Conservation (phyloP, 306 rosid genomes). For the Gleditsia sinensis region DNA sequence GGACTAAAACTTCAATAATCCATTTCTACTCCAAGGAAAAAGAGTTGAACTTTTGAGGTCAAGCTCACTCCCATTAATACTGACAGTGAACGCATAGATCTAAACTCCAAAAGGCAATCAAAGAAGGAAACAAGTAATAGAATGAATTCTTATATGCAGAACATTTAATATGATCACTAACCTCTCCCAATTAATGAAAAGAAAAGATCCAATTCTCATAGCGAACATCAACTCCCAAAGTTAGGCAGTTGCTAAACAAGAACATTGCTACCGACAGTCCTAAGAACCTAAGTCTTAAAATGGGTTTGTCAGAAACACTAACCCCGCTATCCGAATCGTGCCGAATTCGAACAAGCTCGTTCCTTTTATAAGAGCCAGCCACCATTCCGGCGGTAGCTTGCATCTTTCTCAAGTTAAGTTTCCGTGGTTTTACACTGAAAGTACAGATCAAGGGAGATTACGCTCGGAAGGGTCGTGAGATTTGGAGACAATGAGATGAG, state of each 20-base stretch:
- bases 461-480: background rate
- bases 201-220: background rate
- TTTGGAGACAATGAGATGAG: conserved; percentile 2
- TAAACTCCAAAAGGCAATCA: background rate
- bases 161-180: conserved; percentile 7
- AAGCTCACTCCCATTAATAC: background rate
- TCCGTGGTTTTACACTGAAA: background rate
- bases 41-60: conserved; percentile 29
- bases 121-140: background rate
- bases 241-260: background rate
- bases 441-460: conserved; percentile 24
- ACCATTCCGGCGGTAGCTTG: conserved; percentile 90
- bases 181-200: background rate
- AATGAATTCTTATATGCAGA: background rate
- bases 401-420: conserved; percentile 46
- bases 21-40: conserved; percentile 28
- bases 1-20: conserved; percentile 20
- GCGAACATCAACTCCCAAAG: background rate
- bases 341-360: conserved; percentile 94
- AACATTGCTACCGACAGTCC: background rate
- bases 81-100: conserved; percentile 33
- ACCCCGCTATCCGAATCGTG: conserved; percentile 94
- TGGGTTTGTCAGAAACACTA: conserved; percentile 31
- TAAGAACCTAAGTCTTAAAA: background rate
- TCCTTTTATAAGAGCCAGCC: conserved; percentile 92